Evolutionary conservation across 345 rosid genomes (phyloP), one percentile per base, ranked within the genome.

Genomic region (Bruguiera sexangula): DNA sequence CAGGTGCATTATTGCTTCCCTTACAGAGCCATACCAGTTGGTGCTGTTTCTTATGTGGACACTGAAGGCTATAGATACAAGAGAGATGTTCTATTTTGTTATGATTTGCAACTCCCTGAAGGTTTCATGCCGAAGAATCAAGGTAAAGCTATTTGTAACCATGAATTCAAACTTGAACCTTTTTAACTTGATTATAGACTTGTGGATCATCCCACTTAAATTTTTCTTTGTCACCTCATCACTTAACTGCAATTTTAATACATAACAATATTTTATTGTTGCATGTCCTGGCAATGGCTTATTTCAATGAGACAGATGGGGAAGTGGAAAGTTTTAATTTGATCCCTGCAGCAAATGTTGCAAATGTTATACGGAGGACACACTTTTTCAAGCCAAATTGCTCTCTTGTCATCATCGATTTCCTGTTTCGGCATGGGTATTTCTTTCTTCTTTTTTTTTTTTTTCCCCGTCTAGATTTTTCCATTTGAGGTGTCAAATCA

Each of bases 341-440:
- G 87, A 76, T 93, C 64, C 87, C 89, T 3, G 91, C 83, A 60
- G 11, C 77, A 6, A 78, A 85, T 76, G 91, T 84, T 63, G 92
- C 89, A 31, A 88, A 88, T 83, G 74, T 93, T 69, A 82, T 89
- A 29, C 57, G 78, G 70, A 79, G 87, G 82, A 88, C 96, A 5
- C 64, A 78, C 58, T 88, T 85, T 78, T 93, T 84, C 88, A 93
- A 93, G 82, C 80, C 88, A 6, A 93, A 91, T 70, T 91, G 98
- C 83, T 79, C 91, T 20, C 85, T 91, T 52, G 95, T 88, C 82
- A 87, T 91, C 73, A 85, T 85, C 26, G 95, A 91, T 81, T 91
- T 94, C 82, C 83, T 91, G 67, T 85, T 88, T 76, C 97, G 96
- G 39, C 98, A 94, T 31, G 97, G 98, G 95, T 93, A 83, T 68